Conservation (phyloP, 352 stramenopile species). For the Peronospora tabacina region DNA sequence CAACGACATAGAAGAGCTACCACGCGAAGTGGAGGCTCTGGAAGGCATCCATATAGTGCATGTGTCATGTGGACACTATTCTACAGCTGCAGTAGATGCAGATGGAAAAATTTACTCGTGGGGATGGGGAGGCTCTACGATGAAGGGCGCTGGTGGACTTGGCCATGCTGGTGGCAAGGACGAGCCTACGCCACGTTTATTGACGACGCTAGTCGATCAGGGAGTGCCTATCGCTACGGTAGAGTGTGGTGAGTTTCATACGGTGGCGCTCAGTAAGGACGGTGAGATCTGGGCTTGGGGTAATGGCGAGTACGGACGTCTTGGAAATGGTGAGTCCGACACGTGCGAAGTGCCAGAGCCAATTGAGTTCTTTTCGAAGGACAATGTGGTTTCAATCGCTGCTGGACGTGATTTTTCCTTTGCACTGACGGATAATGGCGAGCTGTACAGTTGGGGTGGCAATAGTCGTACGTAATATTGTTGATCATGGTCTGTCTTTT, state of each 20-base stretch:
- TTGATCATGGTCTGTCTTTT: neutral
- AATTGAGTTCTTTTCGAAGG: conserved; percentile 76
- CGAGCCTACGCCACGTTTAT: conserved; percentile 55
- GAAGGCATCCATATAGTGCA: conserved; percentile 70
- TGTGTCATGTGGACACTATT: conserved; percentile 80
- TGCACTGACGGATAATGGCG: conserved; percentile 70
- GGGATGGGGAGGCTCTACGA: conserved; percentile 81
- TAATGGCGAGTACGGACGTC: conserved; percentile 86
- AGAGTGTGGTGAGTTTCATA: conserved; percentile 86
- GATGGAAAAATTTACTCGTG: conserved; percentile 88
- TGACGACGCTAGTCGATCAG: conserved; percentile 71
- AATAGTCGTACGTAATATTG: conserved; percentile 73
- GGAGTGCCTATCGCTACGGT: conserved; percentile 65
- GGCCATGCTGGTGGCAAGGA: conserved; percentile 70
- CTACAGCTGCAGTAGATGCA: conserved; percentile 78
- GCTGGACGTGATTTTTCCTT: conserved; percentile 88
- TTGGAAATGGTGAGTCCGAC: conserved; percentile 85
- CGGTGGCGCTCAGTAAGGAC: conserved; percentile 79
- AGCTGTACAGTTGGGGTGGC: conserved; percentile 87
- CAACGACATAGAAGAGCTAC: conserved; percentile 46
- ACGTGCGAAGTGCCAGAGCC: conserved; percentile 77
- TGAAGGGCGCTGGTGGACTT: conserved; percentile 70
- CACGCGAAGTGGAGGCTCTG: conserved; percentile 58
- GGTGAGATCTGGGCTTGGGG: conserved; percentile 90
- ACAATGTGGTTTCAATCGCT: conserved; percentile 61